Conservation (phyloP, 1,284 basidiomycete species). For the Fomitopsis schrenkii region DNA sequence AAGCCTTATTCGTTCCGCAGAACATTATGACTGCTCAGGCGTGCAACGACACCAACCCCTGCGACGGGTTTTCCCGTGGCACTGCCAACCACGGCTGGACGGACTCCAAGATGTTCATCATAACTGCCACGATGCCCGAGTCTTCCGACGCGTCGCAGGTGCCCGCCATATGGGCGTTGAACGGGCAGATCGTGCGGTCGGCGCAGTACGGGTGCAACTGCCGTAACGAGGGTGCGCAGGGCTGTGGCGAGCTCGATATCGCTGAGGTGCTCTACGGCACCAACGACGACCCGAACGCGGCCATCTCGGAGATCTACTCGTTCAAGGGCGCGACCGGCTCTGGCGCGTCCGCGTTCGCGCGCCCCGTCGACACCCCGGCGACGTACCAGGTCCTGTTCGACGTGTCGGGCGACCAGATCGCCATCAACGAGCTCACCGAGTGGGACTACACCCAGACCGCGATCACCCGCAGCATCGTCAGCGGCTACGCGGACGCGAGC, state of each 20-base stretch:
- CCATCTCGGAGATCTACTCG: constrained; percentile 29
- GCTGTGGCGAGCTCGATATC: constrained; percentile 30
- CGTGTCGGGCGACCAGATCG: constrained; percentile 23
- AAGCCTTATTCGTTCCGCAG: not conserved
- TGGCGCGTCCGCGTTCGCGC: constrained; percentile 21
- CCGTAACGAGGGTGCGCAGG: constrained; percentile 21
- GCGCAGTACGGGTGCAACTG: constrained; percentile 34
- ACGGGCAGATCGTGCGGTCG: constrained; percentile 27
- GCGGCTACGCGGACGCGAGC: constrained; percentile 20
- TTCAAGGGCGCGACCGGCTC: constrained; percentile 29
- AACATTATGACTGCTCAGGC: constrained; percentile 7
- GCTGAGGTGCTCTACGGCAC: constrained; percentile 23
- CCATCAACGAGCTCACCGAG: constrained; percentile 18
- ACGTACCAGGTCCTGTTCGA: constrained; percentile 24
- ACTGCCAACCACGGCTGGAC: constrained; percentile 29
- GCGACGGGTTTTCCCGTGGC: constrained; percentile 27
- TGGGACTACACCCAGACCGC: constrained; percentile 23
- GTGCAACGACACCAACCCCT: constrained; percentile 9
- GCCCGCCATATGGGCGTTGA: constrained; percentile 29
- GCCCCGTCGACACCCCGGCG: constrained; percentile 16
- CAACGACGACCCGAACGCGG: constrained; percentile 15
- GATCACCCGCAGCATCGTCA: constrained; percentile 20
- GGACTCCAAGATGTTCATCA: constrained; percentile 25
- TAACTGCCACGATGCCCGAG: constrained; percentile 21
- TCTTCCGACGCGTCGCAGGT: constrained; percentile 14